phyloP scores from a whole-genome alignment of 2,329 filamentous ascomycete genomes.

The Cytospora piceicola region DNA sequence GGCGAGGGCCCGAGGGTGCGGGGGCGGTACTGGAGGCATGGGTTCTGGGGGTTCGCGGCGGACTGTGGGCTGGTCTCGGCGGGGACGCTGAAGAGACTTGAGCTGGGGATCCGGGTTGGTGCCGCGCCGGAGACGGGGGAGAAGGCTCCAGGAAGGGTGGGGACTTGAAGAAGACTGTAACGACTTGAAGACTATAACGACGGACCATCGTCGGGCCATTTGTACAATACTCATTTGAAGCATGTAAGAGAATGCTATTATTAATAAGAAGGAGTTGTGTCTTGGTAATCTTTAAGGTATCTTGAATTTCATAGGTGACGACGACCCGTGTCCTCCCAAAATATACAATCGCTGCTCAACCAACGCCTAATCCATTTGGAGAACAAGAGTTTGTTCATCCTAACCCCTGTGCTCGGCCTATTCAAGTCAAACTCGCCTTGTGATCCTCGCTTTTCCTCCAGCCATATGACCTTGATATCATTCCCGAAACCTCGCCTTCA shows the following conservation, averaged over 20 bases:
- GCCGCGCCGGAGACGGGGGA: neutral
- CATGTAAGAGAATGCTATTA: neutral
- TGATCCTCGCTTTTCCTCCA: neutral
- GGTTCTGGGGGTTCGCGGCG: constrained; percentile 54
- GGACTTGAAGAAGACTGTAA: neutral
- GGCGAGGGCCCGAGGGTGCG: constrained; percentile 1
- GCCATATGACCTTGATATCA: neutral
- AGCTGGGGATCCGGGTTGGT: neutral
- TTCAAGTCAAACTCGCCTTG: neutral
- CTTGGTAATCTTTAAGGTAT: neutral
- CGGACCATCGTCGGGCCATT: neutral
- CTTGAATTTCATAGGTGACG: constrained; percentile 4
- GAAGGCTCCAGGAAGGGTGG: neutral
- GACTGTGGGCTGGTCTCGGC: constrained; percentile 43
- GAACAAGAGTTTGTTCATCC: neutral
- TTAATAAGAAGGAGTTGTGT: neutral
- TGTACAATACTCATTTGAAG: neutral
- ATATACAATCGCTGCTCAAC: neutral
- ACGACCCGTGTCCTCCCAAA: constrained; percentile 1
- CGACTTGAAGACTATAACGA: neutral
- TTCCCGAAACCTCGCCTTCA: neutral
- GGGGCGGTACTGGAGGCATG: constrained; percentile 50
- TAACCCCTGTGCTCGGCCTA: neutral
- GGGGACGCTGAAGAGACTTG: constrained; percentile 21
- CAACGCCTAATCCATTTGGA: neutral